phyloP scores from a whole-genome alignment of 495 filamentous ascomycete species.

The Neurospora sp. region DNA sequence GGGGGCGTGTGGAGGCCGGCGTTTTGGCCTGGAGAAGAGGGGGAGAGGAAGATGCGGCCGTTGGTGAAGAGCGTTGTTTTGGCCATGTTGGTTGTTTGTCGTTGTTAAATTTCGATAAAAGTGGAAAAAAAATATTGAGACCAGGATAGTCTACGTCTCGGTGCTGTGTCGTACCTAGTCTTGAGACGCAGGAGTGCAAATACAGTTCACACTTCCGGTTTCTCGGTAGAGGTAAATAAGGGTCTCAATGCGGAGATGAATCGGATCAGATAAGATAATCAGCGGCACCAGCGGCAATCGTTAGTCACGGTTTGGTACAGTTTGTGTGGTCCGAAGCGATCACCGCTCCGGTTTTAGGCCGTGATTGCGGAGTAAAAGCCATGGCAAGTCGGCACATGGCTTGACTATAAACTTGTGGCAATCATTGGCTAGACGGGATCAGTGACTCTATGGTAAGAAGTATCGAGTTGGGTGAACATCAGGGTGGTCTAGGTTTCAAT shows the following conservation, averaged over 20 bases:
- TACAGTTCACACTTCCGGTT: too few species aligned
- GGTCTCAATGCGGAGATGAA: not conserved
- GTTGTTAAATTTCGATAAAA: not conserved
- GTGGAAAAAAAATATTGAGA: too few species aligned
- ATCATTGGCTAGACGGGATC: not conserved
- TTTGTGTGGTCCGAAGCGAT: not conserved
- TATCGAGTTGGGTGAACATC: not conserved
- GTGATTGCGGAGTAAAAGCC: not conserved
- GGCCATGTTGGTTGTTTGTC: not conserved
- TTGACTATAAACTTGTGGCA: not conserved
- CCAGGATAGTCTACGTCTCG: not conserved
- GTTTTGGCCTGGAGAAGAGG: conserved; percentile 17
- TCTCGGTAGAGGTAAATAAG: not conserved
- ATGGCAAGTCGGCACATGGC: not conserved
- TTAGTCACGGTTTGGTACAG: not conserved
- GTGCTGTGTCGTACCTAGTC: not conserved
- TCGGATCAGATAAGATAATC: not conserved
- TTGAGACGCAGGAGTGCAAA: not conserved
- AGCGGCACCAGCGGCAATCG: not conserved
- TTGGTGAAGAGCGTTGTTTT: conserved; percentile 25
- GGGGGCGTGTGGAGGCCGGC: conserved; percentile 15
- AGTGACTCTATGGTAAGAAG: not conserved
- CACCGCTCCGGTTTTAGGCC: not conserved
- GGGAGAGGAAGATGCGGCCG: conserved; percentile 17
- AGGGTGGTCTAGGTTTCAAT: not conserved